Base-by-base conservation (phyloP, 148 eudicot genomes). In the Silene uniflora region DNA sequence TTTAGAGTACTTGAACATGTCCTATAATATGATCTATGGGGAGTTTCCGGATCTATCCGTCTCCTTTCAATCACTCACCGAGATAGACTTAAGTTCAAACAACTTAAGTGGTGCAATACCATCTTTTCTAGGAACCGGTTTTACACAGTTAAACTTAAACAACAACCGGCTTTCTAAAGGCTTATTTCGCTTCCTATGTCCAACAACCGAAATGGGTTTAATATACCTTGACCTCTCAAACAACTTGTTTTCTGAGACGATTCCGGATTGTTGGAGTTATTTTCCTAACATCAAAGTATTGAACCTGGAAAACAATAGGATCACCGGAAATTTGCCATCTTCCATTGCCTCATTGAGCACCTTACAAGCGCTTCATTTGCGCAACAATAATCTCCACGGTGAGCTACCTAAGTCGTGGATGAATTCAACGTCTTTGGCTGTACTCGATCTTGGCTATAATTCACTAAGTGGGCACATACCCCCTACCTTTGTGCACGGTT, bases 41-140 rank as follows among this genome's bases (percentile, higher is more conserved):
- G 55, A 2, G 5, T 19, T 79, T 12, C 73, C 81, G 6, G 9
- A 61, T 42, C 10, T 62, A 9, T 23, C 35, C 77, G 16, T 44
- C 18, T 21, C 16, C 47, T 46, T 73, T 32, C 4, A 12, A 0
- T 7, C 8, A 0, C 54, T 10, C 1, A 44, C 54, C 17, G 2
- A 7, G 8, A 60, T 79, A n/a, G 73, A 67, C 32, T 17, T 79
- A 52, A 60, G 77, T 60, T 68, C 62, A 3, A 79, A 79, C 49
- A 25, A 11, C 69, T n/a, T 79, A 7, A 27, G 21, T 10, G 81
- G 77, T 29, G 63, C 81, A 44, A 29, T 79, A 75, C 74, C 81
- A 25, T 67, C 54, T 62, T 74, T 62, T 24, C 29, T 46, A 44
- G 10, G 39, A 49, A n/a, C 0, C 4, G 21, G 32, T 35, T 14